Percentiles rank a stretch among this genome's conserved stretches.
Evolutionary conservation across 805 yeast species (phyloP).

Genomic region (Wickerhamomyces bisporus): DNA sequence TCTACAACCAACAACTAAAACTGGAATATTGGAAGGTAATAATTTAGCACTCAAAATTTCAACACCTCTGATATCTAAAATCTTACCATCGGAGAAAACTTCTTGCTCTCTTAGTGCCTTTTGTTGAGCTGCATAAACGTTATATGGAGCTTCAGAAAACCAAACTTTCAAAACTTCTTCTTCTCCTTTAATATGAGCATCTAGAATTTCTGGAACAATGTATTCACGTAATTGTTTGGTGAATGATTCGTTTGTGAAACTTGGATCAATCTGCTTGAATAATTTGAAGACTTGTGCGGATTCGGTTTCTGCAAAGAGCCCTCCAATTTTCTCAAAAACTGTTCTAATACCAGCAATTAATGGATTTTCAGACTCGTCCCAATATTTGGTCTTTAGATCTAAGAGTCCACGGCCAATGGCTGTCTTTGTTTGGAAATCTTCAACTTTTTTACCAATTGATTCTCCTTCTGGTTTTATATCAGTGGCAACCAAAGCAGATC

Average conservation of each 20-base stretch:
- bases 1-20: slow-evolving; percentile 87
- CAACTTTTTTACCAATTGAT: slow-evolving; percentile 58
- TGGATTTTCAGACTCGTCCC: slow-evolving; percentile 96
- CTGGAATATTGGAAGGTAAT: slow-evolving; percentile 89
- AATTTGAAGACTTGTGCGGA: slow-evolving; percentile 85
- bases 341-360: slow-evolving; percentile 77
- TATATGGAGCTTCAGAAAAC: slow-evolving; percentile 96
- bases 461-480: slow-evolving; percentile 73
- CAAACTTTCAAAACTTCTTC: slow-evolving; percentile 76
- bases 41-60: slow-evolving; percentile 85
- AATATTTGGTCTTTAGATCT: slow-evolving; percentile 54
- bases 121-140: slow-evolving; percentile 89
- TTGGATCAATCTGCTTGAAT: slow-evolving; percentile 86
- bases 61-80: slow-evolving; percentile 91
- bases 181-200: slow-evolving; percentile 92
- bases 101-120: slow-evolving; percentile 91
- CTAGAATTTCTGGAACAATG: slow-evolving; percentile 91
- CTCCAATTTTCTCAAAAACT: slow-evolving; percentile 71
- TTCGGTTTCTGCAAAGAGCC: slow-evolving; percentile 88
- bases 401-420: slow-evolving; percentile 61
- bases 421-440: slow-evolving; percentile 60
- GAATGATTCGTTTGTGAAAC: slow-evolving; percentile 74
- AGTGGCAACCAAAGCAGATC: slow-evolving; percentile 76
- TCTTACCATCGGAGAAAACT: slow-evolving; percentile 82
- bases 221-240: slow-evolving; percentile 81